Evolutionary conservation across 2,329 filamentous ascomycete species (phyloP).

Genomic region (Phialemoniopsis sp.): DNA sequence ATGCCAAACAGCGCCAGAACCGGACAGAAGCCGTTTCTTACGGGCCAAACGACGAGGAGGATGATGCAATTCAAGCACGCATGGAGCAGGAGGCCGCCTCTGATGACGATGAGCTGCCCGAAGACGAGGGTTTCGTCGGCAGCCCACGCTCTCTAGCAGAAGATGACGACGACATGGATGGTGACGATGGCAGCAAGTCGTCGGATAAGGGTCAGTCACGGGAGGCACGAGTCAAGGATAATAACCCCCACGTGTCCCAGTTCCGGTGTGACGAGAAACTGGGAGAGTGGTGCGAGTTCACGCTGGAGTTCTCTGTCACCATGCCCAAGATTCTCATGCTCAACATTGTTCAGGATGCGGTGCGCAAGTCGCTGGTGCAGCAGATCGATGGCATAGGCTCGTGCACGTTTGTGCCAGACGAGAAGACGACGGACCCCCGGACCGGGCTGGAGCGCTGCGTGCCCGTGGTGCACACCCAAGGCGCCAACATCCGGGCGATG

Average conservation of each 20-base stretch:
- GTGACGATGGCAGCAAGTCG: constrained; percentile 20
- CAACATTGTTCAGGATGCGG: constrained; percentile 78
- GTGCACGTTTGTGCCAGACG: constrained; percentile 63
- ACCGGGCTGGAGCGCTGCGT: constrained; percentile 46
- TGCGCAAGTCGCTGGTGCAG: constrained; percentile 77
- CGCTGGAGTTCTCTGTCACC: constrained; percentile 74
- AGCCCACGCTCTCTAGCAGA: constrained; percentile 36
- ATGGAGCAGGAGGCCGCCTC: constrained; percentile 54
- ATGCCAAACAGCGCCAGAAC: constrained; percentile 70
- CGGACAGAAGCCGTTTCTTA: constrained; percentile 81
- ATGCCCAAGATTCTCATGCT: constrained; percentile 92
- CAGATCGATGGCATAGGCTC: constrained; percentile 73
- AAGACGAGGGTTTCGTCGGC: constrained; percentile 48
- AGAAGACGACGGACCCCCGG: constrained; percentile 42
- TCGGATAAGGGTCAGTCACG: constrained; percentile 37
- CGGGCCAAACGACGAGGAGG: constrained; percentile 88
- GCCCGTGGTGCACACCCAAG: constrained; percentile 69
- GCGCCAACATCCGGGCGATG: constrained; percentile 88
- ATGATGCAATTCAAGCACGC: constrained; percentile 66
- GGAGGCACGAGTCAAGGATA: constrained; percentile 60
- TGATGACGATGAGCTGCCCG: constrained; percentile 49
- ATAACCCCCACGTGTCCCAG: constrained; percentile 62
- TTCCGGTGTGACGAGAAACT: constrained; percentile 76
- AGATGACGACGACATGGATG: constrained; percentile 33
- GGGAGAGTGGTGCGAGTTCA: constrained; percentile 75